Conservation (phyloP, 2,329 filamentous ascomycete genomes). For the Leptographium radiaticola region DNA sequence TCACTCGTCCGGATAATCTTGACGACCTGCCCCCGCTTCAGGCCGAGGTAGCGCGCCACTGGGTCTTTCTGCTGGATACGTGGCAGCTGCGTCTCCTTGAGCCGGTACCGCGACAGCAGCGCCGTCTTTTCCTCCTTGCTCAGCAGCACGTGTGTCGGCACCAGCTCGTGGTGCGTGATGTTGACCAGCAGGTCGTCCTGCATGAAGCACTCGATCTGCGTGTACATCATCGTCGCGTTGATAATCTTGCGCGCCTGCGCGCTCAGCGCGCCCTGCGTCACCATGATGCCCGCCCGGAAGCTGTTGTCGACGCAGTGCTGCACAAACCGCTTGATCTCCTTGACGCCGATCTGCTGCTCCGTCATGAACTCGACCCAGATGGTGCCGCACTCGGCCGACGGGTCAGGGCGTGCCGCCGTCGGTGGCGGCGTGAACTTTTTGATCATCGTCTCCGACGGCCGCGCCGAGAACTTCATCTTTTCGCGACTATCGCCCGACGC, state of each 20-base stretch:
- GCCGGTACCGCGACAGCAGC: constrained; percentile 74
- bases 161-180: constrained; percentile 94
- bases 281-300: constrained; percentile 82
- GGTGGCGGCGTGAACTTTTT: constrained; percentile 66
- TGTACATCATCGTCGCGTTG: constrained; percentile 59
- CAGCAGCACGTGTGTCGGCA: constrained; percentile 83
- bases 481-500: constrained; percentile 45
- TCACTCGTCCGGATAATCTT: constrained; percentile 96
- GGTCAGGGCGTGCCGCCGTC: constrained; percentile 55
- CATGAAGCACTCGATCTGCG: constrained; percentile 85
- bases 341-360: constrained; percentile 71
- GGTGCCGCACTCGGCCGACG: constrained; percentile 63
- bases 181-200: constrained; percentile 95
- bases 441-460: constrained; percentile 73
- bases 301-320: constrained; percentile 66
- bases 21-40: constrained; percentile 86
- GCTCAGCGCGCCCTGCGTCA: constrained; percentile 72
- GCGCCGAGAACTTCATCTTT: constrained; percentile 78
- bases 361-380: constrained; percentile 87
- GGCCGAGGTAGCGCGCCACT: constrained; percentile 79
- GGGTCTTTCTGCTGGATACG: constrained; percentile 86
- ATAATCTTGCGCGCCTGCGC: constrained; percentile 80
- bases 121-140: constrained; percentile 81
- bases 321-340: constrained; percentile 83
- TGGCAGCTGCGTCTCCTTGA: constrained; percentile 96